These are phyloP conservation scores for Alternaria panax DNA, from an alignment of 2,329 filamentous ascomycete genomes.

Conservation along the genomic window DNA sequence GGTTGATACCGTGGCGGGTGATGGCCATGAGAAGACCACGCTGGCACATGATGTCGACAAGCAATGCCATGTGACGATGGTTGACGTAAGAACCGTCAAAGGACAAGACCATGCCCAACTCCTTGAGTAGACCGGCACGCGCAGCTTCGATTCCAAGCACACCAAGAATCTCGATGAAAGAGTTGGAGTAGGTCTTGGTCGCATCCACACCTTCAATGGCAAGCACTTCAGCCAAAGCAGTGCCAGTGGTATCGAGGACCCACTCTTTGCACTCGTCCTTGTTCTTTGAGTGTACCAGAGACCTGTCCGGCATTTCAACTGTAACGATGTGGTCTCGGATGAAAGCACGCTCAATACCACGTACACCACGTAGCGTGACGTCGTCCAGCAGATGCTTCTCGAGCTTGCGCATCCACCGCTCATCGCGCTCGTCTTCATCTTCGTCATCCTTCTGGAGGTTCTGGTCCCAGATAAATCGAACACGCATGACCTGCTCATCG, in stretches of 20 bases:
- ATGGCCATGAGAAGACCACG: constrained; percentile 93
- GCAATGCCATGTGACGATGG: constrained; percentile 91
- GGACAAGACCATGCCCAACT: constrained; percentile 89
- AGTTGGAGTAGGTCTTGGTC: constrained; percentile 88
- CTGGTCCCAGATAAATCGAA: constrained; percentile 74
- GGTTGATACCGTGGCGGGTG: constrained; percentile 97
- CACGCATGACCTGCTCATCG: constrained; percentile 91
- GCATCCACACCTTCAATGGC: constrained; percentile 88
- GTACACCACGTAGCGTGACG: constrained; percentile 87
- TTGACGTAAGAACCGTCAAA: constrained; percentile 99
- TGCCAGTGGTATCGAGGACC: constrained; percentile 95
- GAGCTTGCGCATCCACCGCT: constrained; percentile 81
- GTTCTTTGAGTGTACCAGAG: constrained; percentile 75
- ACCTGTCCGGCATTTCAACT: constrained; percentile 73
- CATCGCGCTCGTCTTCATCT: constrained; percentile 76
- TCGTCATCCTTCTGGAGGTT: constrained; percentile 72
- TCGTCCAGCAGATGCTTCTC: constrained; percentile 91
- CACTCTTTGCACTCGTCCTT: constrained; percentile 84
- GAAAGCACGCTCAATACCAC: constrained; percentile 89
- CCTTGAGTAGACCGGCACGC: constrained; percentile 82
- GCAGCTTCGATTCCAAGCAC: constrained; percentile 97
- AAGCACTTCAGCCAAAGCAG: constrained; percentile 82
- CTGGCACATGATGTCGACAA: constrained; percentile 98
- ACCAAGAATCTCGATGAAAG: constrained; percentile 91
- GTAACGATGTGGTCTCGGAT: constrained; percentile 65